Base-by-base conservation (phyloP, 176 grass and related monocot genomes). In the Carex kokanica region DNA sequence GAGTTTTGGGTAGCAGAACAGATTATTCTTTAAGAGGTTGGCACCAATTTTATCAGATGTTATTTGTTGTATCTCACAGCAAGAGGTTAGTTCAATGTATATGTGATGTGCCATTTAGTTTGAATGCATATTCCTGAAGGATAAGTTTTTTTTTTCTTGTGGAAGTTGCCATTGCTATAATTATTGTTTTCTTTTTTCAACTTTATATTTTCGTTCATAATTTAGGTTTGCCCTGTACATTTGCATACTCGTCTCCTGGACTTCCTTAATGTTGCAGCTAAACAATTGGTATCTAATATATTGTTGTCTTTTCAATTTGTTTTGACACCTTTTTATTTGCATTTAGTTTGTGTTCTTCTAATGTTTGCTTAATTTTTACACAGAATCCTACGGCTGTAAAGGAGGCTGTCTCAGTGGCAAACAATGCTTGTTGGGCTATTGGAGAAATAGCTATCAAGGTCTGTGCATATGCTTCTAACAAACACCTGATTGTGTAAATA, bases 361-460 rank as follows among this genome's bases (percentile, higher is more conserved):
- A 78, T 45, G 24, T 56, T 62, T 81, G 34, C 3, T 43, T 60
- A 15, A 69, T 6, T 83, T 88, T 85, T 54, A 63, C 86, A 85
- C 83, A 98, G 96, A 95, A 45, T 63, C 86, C 89, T 6, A 85
- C 87, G 63, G 83, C 67, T 47, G 88, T 98, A 69, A 98, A 98
- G 86, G 96, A 95, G 81, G 91, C 93, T 70, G 88, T 91, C 13
- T 98, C 96, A 53, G 96, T 95, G 17, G 96, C 96, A 64, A 98
- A 98, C 69, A 98, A 98, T 87, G 96, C 96, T 83, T 98, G 96
- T 59, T 98, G 96, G 96, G 96, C 96, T 45, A 95, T 98, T 83
- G 96, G 96, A 83, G 93, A 98, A 91, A 83, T 98, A 82, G 96
- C 93, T 55, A 88, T 95, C 83, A 94, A 98, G 91, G 96, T 98